Base-by-base conservation (phyloP, 1,284 basidiomycete genomes). In the Rhodotorula sp. region DNA sequence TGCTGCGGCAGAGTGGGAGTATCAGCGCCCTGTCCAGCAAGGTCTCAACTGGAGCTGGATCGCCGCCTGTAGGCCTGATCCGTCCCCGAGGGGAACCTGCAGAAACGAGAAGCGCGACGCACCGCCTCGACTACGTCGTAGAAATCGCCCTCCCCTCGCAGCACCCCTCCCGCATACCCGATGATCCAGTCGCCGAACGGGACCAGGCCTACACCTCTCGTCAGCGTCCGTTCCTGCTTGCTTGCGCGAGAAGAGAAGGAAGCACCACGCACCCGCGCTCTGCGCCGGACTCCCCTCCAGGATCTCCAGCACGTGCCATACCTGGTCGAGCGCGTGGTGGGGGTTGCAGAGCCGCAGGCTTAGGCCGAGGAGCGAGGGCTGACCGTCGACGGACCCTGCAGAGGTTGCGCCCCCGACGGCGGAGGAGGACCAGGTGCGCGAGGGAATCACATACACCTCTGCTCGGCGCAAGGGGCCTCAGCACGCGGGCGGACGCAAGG, bases 281-380 rank as follows among this genome's bases (percentile, higher is more conserved):
- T 98, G 94, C 10, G 96, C 96, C 15, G 97, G 97, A 72, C 91
- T 94, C 29, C 94, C 94, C 82, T 98, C 95, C 50, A 97, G 83
- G 15, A 99, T 94, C 80, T 99, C 97, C 63, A 99, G 85, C 59
- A 99, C 94, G 82, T 99, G 96, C 95, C 96, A 99, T 13, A 98
- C 94, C 78, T 91, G 94, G 80, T 97, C 92, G 34, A 92, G 85
- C 27, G 94, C 91, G 64, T 88, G 86, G 76, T 93, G 90, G 12
- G 94, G 94, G 80, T 91, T 88, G 78, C 91, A 98, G 79, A 97
- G 87, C 27, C 96, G 88, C 86, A 98, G 89, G 74, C 91, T 94
- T 10, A 98, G 85, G 1, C 96, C 96, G 15, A 99, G 85, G 37
- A 98, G 82, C 6, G 94, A 97, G 1, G 86, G 85, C 51, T 76